A percentile compares a stretch with the other conserved stretches of the same genome.
Conservation (phyloP, 805 yeast genomes). For the Komagataella phaffii region DNA sequence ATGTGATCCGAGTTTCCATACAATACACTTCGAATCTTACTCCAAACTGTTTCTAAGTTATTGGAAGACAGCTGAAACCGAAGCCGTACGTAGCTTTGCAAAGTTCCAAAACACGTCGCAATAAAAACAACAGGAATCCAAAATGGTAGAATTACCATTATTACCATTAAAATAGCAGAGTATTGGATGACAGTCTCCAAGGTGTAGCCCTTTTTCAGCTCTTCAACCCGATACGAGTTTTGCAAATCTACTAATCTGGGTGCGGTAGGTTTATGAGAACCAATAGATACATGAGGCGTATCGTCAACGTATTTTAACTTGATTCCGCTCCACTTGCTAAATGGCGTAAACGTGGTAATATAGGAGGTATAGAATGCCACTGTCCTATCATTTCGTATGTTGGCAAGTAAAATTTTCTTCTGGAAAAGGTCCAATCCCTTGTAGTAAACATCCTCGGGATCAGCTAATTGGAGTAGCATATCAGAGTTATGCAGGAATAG, state of each 20-base stretch:
- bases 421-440: constrained; percentile 46
- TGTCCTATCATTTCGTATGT: constrained; percentile 69
- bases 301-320: constrained; percentile 33
- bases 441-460: constrained; percentile 33
- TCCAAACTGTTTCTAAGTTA: neutral
- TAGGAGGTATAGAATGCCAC: constrained; percentile 81
- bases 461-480: constrained; percentile 38
- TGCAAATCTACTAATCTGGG: constrained; percentile 42
- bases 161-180: constrained; percentile 9
- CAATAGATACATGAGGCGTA: constrained; percentile 23
- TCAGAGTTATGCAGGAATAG: constrained; percentile 41
- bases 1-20: neutral
- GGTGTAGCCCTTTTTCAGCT: constrained; percentile 1
- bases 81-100: constrained; percentile 1
- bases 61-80: neutral
- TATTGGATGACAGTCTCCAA: constrained; percentile 8
- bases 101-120: constrained; percentile 10
- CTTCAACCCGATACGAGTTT: constrained; percentile 13
- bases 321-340: constrained; percentile 37
- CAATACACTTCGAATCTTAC: neutral
- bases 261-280: constrained; percentile 22
- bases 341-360: constrained; percentile 64
- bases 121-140: constrained; percentile 36
- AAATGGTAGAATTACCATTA: constrained; percentile 23
- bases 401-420: constrained; percentile 51